These are phyloP conservation scores for Urochloa ruziziensis DNA, from an alignment of 176 grass and related monocot genomes.

Conservation along the genomic window DNA sequence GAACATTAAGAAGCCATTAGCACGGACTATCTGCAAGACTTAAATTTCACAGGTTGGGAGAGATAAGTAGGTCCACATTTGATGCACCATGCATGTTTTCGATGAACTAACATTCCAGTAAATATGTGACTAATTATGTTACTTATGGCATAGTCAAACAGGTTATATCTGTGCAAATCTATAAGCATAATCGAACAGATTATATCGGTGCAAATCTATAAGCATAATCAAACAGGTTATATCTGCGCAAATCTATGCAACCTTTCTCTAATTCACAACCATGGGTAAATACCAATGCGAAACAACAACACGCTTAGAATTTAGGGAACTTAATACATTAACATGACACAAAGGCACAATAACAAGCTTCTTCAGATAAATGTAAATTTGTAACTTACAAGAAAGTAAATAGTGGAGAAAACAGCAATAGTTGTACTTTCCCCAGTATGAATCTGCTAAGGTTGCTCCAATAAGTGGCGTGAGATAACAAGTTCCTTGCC, in stretches of 20 bases:
- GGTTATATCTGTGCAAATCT: neutral
- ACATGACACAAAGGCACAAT: neutral
- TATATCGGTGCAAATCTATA: neutral
- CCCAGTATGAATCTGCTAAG: constrained; percentile 75
- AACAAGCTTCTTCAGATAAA: neutral
- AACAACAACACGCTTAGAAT: neutral
- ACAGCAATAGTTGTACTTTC: constrained; percentile 72
- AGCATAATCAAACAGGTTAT: neutral
- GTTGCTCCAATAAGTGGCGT: constrained; percentile 73
- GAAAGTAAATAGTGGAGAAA: constrained; percentile 73
- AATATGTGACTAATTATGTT: neutral
- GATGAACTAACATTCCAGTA: constrained; percentile 6
- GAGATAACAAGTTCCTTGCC: constrained; percentile 88
- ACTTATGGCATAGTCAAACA: neutral
- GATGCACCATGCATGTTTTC: neutral
- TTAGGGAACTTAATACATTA: neutral
- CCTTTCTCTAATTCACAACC: neutral
- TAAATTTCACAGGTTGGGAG: neutral
- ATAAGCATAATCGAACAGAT: no score
- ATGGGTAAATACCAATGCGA: neutral
- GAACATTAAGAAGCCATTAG: constrained; percentile 19
- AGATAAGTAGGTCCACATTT: constrained; percentile 8
- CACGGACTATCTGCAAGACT: neutral
- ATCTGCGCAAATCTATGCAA: neutral
- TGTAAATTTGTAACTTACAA: constrained; percentile 56